Percentiles rank a stretch among this genome's conserved stretches.
Evolutionary conservation across 2,329 filamentous ascomycete genomes (phyloP).

Genomic region (Leptographium procerum): DNA sequence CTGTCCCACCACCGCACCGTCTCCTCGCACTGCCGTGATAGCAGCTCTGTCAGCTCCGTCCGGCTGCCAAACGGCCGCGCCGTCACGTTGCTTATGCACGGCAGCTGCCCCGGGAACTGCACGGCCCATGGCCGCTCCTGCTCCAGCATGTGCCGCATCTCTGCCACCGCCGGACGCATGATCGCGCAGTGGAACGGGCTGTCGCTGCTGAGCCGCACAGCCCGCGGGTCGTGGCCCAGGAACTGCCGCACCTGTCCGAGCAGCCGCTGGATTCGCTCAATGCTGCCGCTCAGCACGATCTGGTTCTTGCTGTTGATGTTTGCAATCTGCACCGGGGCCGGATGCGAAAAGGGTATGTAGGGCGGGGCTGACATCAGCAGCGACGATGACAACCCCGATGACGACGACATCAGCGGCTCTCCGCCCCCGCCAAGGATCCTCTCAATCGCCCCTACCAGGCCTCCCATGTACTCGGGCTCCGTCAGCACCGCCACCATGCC

Average conservation of each 20-base stretch:
- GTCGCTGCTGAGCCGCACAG: conserved; percentile 76
- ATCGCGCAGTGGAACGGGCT: conserved; percentile 85
- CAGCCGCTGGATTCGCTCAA: conserved; percentile 69
- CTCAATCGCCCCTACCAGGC: conserved; percentile 61
- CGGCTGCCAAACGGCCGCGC: conserved; percentile 65
- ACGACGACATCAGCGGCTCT: neutral
- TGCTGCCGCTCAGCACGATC: conserved; percentile 82
- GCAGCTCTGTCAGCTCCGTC: conserved; percentile 64
- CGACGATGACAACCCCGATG: neutral
- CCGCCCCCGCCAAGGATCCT: conserved; percentile 54
- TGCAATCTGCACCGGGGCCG: conserved; percentile 66
- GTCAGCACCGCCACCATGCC: conserved; percentile 93
- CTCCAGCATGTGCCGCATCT: conserved; percentile 59
- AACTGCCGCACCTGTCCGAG: conserved; percentile 81
- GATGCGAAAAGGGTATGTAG: neutral
- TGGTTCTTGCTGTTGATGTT: conserved; percentile 96
- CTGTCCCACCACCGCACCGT: conserved; percentile 93
- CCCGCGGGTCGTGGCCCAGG: conserved; percentile 79
- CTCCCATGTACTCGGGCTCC: conserved; percentile 62
- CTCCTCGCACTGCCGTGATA: conserved; percentile 76
- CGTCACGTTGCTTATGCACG: conserved; percentile 78
- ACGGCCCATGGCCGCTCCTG: conserved; percentile 52
- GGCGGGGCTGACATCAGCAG: neutral
- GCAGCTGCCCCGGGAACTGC: conserved; percentile 61
- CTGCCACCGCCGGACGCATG: conserved; percentile 72